Evolutionary conservation across 805 yeast species (phyloP).

Genomic region (Cyberlindnera euphorbiiphila): DNA sequence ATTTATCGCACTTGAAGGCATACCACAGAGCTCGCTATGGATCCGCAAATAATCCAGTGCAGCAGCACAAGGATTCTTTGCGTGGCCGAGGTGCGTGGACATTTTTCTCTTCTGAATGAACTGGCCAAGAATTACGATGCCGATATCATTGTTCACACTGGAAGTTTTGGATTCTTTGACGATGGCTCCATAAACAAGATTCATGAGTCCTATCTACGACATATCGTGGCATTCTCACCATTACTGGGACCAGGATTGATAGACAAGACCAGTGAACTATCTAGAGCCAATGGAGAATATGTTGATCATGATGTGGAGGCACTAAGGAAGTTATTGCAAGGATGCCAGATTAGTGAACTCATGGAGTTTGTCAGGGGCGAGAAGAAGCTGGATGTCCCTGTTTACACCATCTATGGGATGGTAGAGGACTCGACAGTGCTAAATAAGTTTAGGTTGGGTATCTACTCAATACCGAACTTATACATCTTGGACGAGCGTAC

Average conservation of each 20-base stretch:
- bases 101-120: constrained; percentile 44
- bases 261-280: constrained; percentile 48
- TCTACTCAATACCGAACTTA: constrained; percentile 52
- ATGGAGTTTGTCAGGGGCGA: constrained; percentile 44
- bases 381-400: constrained; percentile 48
- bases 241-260: constrained; percentile 46
- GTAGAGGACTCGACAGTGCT: constrained; percentile 69
- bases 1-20: neutral
- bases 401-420: constrained; percentile 75
- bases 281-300: constrained; percentile 40
- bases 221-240: constrained; percentile 64
- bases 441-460: constrained; percentile 55
- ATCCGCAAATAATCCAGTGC: constrained; percentile 23
- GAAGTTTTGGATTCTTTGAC: constrained; percentile 79
- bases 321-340: constrained; percentile 33
- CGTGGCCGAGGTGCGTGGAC: constrained; percentile 56
- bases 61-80: constrained; percentile 39
- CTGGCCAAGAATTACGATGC: constrained; percentile 47
- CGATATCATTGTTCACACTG: constrained; percentile 59
- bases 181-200: constrained; percentile 48
- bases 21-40: constrained; percentile 8
- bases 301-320: constrained; percentile 35
- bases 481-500: constrained; percentile 57
- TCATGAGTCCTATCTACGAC: constrained; percentile 56
- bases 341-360: constrained; percentile 47